These are phyloP conservation scores for Vanrija pseudolonga DNA, from an alignment of 1,284 basidiomycete genomes.

Conservation along the genomic window DNA sequence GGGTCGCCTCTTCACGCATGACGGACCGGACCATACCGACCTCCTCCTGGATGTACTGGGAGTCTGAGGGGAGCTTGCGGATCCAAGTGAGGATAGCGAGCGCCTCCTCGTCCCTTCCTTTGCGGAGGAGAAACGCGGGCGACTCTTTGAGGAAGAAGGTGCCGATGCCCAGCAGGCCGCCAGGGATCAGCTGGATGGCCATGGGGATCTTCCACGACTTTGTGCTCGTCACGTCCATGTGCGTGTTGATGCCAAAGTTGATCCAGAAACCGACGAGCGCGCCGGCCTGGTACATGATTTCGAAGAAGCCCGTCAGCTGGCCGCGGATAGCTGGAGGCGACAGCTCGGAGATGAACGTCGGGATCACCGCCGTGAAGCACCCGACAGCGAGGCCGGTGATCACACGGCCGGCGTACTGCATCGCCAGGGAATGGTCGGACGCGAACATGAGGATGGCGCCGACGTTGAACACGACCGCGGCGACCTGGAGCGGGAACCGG, in stretches of 20 bases:
- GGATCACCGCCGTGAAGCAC: conserved; percentile 34
- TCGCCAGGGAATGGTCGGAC: conserved; percentile 24
- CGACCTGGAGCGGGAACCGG: conserved; percentile 25
- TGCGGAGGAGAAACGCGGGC: conserved; percentile 55
- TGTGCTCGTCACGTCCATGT: conserved; percentile 40
- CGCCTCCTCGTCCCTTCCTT: conserved; percentile 49
- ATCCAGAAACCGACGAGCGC: conserved; percentile 52
- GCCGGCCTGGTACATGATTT: conserved; percentile 45
- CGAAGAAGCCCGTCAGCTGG: conserved; percentile 53
- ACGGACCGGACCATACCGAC: conserved; percentile 24
- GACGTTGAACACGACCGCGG: conserved; percentile 41
- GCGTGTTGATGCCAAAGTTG: conserved; percentile 51
- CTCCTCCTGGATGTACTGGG: conserved; percentile 48
- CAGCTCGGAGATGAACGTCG: conserved; percentile 48
- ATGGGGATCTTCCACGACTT: conserved; percentile 54
- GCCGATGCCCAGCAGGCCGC: conserved; percentile 51
- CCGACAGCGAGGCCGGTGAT: conserved; percentile 48
- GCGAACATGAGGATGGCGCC: conserved; percentile 44
- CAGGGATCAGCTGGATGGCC: conserved; percentile 57
- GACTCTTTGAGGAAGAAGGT: conserved; percentile 54
- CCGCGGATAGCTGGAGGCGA: conserved; percentile 45
- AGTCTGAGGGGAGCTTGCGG: conserved; percentile 48
- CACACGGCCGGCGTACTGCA: conserved; percentile 43
- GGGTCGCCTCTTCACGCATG: conserved; percentile 30
- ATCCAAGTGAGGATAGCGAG: conserved; percentile 50